Evolutionary conservation across 768 basidiomycete species (phyloP), one percentile per base, ranked within the genome.

Genomic region (Pulveroboletus sp.): DNA sequence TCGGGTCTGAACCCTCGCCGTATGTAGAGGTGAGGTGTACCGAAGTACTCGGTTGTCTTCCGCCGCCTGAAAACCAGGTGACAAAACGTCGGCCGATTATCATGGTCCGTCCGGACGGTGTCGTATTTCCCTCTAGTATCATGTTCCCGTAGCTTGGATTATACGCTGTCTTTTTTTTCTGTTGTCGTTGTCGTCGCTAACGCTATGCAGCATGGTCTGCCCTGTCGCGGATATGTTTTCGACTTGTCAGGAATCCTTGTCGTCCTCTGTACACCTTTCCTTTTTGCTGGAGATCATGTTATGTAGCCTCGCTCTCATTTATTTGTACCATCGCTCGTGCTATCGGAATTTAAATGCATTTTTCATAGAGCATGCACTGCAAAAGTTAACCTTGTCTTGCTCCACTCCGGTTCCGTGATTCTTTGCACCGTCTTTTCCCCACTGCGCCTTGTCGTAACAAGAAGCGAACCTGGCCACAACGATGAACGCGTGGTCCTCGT

Each of bases 21-120:
- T 87, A 82, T 63, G 86, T 87, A 53, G 90, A 92, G 71, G 83
- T 93, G 60, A 80, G 90, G 52, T 92, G 91, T 71, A 84, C 84
- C 29, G 90, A 94, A 70, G 88, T 90, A 16, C 68, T 90, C 19
- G 88, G 87, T 17, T 90, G 89, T 59, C 70, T 89, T 59, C 70
- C 89, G 36, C 91, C 90, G 14, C 86, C 87, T 4, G 87, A 89
- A 56, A 73, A 74, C 40, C 82, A 77, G 56, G 69, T 76, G 44
- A 66, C 72, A 49, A 89, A 87, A 70, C 85, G 86, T 47, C 75
- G 88, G 42, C 87, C 90, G 9, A 81, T 94, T 49, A 77, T 92
- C 54, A 80, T 94, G 62, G 81, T 93, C 48, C 82, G 91, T 42
- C 78, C 81, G 10, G 91, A 94, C 61, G 91, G 91, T 39, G 82